These are phyloP conservation scores for Seiridium cupressi DNA, from an alignment of 2,329 filamentous ascomycete species.

Conservation along the genomic window DNA sequence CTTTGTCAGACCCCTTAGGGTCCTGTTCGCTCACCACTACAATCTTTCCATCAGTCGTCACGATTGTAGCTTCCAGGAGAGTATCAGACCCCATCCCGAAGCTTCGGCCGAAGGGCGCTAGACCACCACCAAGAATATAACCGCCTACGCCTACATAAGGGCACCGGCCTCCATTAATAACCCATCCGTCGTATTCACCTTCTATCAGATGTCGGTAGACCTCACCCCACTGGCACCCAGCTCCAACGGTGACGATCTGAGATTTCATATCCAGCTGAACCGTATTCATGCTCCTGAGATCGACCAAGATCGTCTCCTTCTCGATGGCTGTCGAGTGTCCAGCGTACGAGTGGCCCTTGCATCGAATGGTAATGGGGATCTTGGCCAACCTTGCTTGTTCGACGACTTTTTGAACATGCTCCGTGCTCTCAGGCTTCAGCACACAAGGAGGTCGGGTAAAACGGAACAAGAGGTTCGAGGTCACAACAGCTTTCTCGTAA, in stretches of 20 bases:
- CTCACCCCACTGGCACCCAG: constrained; percentile 28
- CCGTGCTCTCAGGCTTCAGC: constrained; percentile 15
- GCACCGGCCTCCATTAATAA: constrained; percentile 30
- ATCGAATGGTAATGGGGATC: constrained; percentile 24
- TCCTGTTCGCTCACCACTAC: constrained; percentile 17
- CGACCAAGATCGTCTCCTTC: constrained; percentile 22
- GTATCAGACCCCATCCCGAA: constrained; percentile 35
- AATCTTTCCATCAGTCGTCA: constrained; percentile 24
- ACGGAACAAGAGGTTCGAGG: constrained; percentile 24
- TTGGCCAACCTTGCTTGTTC: constrained; percentile 5
- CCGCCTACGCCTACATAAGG: constrained; percentile 36
- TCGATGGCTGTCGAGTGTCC: constrained; percentile 25
- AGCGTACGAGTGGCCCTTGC: constrained; percentile 28
- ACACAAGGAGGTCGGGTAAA: constrained; percentile 22
- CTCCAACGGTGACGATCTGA: constrained; percentile 20
- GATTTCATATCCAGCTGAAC: constrained; percentile 18
- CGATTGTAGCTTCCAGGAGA: constrained; percentile 30
- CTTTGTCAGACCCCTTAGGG: constrained; percentile 17
- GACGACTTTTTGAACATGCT: constrained; percentile 18
- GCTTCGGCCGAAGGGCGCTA: constrained; percentile 30
- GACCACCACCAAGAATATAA: constrained; percentile 35
- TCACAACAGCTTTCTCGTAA: constrained; percentile 22
- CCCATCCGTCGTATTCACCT: constrained; percentile 14
- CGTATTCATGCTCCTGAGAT: constrained; percentile 26
- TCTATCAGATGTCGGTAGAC: constrained; percentile 28